Evolutionary conservation across 164 flowering plant species (phyloP).

Genomic region (Dillenia suffruticosa): DNA sequence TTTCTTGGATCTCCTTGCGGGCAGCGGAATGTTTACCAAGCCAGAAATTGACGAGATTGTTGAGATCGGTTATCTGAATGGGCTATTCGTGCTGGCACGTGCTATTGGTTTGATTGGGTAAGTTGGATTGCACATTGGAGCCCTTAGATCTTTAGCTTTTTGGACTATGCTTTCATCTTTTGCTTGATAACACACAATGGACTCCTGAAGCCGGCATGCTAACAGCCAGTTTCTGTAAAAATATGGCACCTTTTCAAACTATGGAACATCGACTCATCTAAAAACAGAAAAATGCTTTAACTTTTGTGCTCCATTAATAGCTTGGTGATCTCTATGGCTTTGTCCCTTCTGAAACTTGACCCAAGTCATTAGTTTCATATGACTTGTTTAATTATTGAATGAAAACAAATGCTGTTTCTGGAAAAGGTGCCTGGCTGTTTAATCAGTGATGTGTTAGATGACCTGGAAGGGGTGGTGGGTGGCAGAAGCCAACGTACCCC

Average conservation of each 20-base stretch:
- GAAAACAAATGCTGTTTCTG: no score
- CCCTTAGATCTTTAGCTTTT: not conserved
- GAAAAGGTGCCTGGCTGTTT: not conserved
- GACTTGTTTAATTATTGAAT: no score
- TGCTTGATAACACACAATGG: not conserved
- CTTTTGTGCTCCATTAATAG: no score
- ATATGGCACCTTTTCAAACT: no score
- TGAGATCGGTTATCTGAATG: conserved; percentile 91
- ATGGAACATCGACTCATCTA: no score
- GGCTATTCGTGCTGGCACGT: conserved; percentile 95
- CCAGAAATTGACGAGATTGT: conserved; percentile 93
- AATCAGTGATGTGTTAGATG: not conserved
- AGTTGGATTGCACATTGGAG: conserved; percentile 18
- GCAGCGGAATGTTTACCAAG: conserved; percentile 97
- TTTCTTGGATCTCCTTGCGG: conserved; percentile 96
- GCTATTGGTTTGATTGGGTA: conserved; percentile 98
- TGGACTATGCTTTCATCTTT: not conserved
- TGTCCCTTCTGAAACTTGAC: no score
- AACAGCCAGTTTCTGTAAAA: not conserved
- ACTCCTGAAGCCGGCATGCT: conserved; percentile 1
- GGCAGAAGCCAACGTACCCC: no score
- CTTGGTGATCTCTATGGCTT: no score
- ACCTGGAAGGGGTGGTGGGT: no score
- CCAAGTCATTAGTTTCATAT: no score
- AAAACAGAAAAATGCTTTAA: not conserved